Evolutionary conservation across 2,329 filamentous ascomycete species (phyloP).

Genomic region (Leptographium galeiforme): DNA sequence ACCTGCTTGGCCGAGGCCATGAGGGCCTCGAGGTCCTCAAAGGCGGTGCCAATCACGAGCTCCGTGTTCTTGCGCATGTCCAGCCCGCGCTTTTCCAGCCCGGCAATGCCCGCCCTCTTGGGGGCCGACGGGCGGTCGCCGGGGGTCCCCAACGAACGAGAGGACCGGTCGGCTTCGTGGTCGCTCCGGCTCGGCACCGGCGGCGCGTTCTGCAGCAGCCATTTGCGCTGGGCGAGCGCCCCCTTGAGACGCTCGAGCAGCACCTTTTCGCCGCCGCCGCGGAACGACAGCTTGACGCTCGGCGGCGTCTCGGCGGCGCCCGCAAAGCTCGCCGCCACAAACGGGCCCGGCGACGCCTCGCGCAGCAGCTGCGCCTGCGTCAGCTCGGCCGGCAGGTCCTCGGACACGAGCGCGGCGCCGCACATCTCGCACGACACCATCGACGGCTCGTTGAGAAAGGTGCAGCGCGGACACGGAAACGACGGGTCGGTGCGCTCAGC

Average conservation of each 20-base stretch:
- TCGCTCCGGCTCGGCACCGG: slow-evolving; percentile 56
- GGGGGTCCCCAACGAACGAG: too few relatives aligned
- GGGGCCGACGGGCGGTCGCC: slow-evolving; percentile 14
- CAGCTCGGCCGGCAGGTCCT: slow-evolving; percentile 26
- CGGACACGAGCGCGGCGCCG: slow-evolving; percentile 57
- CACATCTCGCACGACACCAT: slow-evolving; percentile 83
- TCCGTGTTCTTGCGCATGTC: slow-evolving; percentile 88
- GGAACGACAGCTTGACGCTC: slow-evolving; percentile 82
- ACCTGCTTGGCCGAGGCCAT: slow-evolving; percentile 98
- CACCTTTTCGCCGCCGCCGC: slow-evolving; percentile 74
- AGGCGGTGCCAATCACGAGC: slow-evolving; percentile 79
- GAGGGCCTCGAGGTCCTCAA: slow-evolving; percentile 88
- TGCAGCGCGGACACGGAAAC: slow-evolving; percentile 72
- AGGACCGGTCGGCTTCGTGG: too few relatives aligned
- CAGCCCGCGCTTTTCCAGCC: slow-evolving; percentile 72
- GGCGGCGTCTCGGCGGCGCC: slow-evolving; percentile 45
- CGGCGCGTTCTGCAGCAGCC: slow-evolving; percentile 81
- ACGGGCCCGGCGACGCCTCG: slow-evolving; percentile 67
- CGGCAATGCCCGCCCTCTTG: slow-evolving; percentile 77
- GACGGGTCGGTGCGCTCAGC: slow-evolving; percentile 24
- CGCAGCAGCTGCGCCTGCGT: slow-evolving; percentile 30
- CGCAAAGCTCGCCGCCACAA: slow-evolving; percentile 28
- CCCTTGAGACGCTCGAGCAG: slow-evolving; percentile 83
- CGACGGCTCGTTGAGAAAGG: slow-evolving; percentile 85
- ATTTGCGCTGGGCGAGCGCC: slow-evolving; percentile 84